phyloP scores from a whole-genome alignment of 2,329 filamentous ascomycete genomes.

The Macrophomina tecta region DNA sequence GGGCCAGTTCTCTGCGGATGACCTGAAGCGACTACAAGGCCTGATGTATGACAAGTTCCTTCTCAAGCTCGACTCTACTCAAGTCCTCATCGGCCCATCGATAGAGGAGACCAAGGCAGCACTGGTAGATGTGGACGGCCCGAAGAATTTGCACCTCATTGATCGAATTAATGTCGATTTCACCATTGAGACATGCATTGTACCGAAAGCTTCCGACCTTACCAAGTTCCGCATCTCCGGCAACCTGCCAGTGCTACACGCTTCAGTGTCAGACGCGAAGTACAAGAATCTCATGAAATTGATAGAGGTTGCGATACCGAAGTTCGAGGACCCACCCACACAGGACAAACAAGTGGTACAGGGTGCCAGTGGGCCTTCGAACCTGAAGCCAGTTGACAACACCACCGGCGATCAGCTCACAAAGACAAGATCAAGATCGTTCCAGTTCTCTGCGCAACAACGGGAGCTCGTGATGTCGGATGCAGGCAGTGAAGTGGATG shows the following conservation, averaged over 20 bases:
- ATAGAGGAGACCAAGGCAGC: constrained; percentile 89
- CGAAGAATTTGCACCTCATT: constrained; percentile 82
- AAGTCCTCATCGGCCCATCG: constrained; percentile 92
- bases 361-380: constrained; percentile 43
- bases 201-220: constrained; percentile 93
- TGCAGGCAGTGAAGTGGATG: constrained; percentile 66
- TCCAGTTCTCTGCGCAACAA: constrained; percentile 73
- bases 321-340: constrained; percentile 64
- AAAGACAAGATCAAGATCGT: constrained; percentile 67
- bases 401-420: constrained; percentile 39
- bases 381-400: constrained; percentile 43
- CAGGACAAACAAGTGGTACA: constrained; percentile 45
- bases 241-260: constrained; percentile 89
- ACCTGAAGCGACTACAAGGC: constrained; percentile 84
- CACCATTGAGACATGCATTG: constrained; percentile 90
- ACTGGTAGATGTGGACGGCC: constrained; percentile 70
- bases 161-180: constrained; percentile 98
- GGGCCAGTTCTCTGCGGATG: constrained; percentile 84
- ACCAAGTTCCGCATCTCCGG: constrained; percentile 92
- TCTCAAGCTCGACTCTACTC: constrained; percentile 90
- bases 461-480: constrained; percentile 82
- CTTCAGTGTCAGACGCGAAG: constrained; percentile 89
- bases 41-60: constrained; percentile 98
- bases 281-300: constrained; percentile 97
- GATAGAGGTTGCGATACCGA: constrained; percentile 93